phyloP scores from a whole-genome alignment of 108 stramenopile genomes.

The Conticribra weissflogii region DNA sequence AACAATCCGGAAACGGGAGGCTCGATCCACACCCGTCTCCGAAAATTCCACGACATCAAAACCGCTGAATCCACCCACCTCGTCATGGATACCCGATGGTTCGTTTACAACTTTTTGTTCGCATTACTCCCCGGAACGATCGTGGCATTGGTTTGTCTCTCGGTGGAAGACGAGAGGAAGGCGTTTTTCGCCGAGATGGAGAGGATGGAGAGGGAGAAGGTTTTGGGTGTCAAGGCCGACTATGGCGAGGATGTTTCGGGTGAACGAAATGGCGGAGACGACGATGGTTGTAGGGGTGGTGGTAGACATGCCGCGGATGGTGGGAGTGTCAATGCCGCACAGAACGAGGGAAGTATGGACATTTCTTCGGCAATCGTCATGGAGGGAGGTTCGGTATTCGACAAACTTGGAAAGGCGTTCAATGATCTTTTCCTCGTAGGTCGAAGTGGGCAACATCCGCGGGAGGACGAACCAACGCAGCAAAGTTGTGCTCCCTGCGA shows the following conservation, averaged over 20 bases:
- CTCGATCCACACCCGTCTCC: constrained; percentile 26
- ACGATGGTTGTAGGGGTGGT: background rate
- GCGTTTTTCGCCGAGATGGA: constrained; percentile 31
- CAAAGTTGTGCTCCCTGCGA: background rate
- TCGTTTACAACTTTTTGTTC: constrained; percentile 34
- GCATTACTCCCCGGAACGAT: constrained; percentile 30
- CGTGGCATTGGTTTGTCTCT: constrained; percentile 24
- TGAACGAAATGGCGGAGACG: background rate
- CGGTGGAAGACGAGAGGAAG: constrained; percentile 41
- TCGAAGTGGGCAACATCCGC: no score
- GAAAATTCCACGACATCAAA: constrained; percentile 34
- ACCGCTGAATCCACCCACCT: constrained; percentile 11
- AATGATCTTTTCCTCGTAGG: constrained; percentile 46
- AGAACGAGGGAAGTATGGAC: constrained; percentile 7
- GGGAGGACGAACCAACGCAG: constrained; percentile 19
- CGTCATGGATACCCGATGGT: constrained; percentile 41
- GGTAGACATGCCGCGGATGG: background rate
- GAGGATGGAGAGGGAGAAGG: constrained; percentile 24
- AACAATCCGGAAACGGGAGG: background rate
- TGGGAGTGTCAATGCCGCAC: background rate
- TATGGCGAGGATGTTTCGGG: background rate
- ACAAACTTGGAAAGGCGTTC: constrained; percentile 25
- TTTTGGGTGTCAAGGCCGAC: constrained; percentile 20
- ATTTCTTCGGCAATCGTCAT: constrained; percentile 26
- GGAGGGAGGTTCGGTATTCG: constrained; percentile 27